These are phyloP conservation scores for Microdochium paspali DNA, from an alignment of 2,329 filamentous ascomycete species.

Conservation along the genomic window DNA sequence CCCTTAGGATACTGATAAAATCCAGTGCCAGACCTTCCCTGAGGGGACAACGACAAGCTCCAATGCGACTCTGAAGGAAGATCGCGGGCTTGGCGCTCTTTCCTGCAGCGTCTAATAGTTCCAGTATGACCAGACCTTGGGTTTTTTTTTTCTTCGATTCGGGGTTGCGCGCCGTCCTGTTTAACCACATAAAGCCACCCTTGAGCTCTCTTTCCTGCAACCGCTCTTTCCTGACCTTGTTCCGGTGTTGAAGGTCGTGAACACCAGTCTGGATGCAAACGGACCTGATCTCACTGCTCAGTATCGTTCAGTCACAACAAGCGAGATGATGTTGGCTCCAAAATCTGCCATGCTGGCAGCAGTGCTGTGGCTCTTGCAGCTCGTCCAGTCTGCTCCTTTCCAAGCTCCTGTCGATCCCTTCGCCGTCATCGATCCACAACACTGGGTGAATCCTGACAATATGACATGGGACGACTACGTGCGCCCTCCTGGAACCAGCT, in stretches of 20 bases:
- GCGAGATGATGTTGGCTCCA: background rate
- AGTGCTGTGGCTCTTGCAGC: background rate
- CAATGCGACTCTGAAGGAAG: background rate
- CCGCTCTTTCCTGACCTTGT: too few relatives aligned
- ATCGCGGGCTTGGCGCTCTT: too few relatives aligned
- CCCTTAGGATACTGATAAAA: background rate
- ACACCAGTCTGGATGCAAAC: background rate
- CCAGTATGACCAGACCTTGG: background rate
- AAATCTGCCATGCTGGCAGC: background rate
- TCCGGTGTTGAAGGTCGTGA: too few relatives aligned
- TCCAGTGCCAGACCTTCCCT: background rate
- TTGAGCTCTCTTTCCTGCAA: too few relatives aligned
- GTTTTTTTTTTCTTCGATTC: too few relatives aligned
- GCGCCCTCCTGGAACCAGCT: conserved; percentile 34
- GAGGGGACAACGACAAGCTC: background rate
- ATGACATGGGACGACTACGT: conserved; percentile 43
- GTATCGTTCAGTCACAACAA: background rate
- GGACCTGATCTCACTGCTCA: too few relatives aligned
- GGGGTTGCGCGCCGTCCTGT: too few relatives aligned
- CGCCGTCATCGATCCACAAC: conserved; percentile 37
- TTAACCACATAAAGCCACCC: too few relatives aligned
- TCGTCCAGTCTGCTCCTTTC: background rate
- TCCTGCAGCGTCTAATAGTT: too few relatives aligned
- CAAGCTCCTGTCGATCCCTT: conserved; percentile 27
- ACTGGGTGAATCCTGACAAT: conserved; percentile 42